phyloP scores from a whole-genome alignment of 2,329 filamentous ascomycete species.

The Cladophialophora exuberans region DNA sequence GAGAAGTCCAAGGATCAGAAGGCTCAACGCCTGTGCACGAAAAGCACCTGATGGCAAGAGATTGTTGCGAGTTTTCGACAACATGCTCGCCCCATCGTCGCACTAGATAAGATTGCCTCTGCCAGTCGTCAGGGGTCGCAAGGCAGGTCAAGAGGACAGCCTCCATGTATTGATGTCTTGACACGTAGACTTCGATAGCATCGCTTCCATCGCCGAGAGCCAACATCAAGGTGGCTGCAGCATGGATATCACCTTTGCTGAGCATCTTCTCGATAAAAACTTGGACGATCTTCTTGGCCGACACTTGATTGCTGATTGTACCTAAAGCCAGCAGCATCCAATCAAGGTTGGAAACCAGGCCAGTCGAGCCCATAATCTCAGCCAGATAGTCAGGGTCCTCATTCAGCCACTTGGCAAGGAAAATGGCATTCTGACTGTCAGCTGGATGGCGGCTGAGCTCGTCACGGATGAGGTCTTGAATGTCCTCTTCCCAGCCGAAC shows the following conservation, averaged over 20 bases:
- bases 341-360: slow-evolving; percentile 89
- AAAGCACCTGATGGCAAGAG: slow-evolving; percentile 89
- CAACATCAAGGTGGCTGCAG: slow-evolving; percentile 88
- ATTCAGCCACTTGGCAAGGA: slow-evolving; percentile 91
- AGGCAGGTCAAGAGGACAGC: slow-evolving; percentile 86
- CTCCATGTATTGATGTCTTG: slow-evolving; percentile 89
- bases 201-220: slow-evolving; percentile 91
- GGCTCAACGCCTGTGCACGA: slow-evolving; percentile 87
- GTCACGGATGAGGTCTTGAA: slow-evolving; percentile 78
- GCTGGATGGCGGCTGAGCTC: slow-evolving; percentile 73
- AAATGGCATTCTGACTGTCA: slow-evolving; percentile 76
- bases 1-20: slow-evolving; percentile 84
- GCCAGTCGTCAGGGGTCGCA: slow-evolving; percentile 83
- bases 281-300: slow-evolving; percentile 87
- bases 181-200: slow-evolving; percentile 94
- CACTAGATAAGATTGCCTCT: slow-evolving; percentile 82
- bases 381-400: slow-evolving; percentile 82
- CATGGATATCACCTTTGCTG: slow-evolving; percentile 87
- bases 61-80: slow-evolving; percentile 81
- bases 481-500: slow-evolving; percentile 91
- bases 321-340: slow-evolving; percentile 96
- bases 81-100: slow-evolving; percentile 95
- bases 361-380: slow-evolving; percentile 67
- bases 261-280: slow-evolving; percentile 89
- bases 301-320: slow-evolving; percentile 75